Conservation (phyloP, 2,329 filamentous ascomycete species). For the Laburnicola sp. region DNA sequence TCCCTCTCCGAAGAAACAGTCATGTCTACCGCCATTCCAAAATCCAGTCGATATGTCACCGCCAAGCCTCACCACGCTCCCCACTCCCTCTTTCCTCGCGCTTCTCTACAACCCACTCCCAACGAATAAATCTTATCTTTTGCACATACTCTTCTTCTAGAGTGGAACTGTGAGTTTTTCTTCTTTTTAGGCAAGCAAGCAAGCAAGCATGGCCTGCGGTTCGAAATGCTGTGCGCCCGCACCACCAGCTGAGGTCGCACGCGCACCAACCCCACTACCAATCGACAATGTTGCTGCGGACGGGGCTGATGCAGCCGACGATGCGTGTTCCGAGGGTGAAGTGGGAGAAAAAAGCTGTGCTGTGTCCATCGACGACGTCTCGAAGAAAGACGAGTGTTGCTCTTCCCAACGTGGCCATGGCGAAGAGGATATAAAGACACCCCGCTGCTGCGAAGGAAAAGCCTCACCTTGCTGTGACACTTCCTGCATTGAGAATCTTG, state of each 20-base stretch:
- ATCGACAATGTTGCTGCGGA: not conserved
- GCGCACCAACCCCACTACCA: not conserved
- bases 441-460: constrained; percentile 9
- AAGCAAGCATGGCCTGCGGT: constrained; percentile 19
- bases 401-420: not conserved
- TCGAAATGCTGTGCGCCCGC: constrained; percentile 16
- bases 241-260: not conserved
- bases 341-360: not conserved
- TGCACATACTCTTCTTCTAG: not conserved
- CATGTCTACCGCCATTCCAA: too few species aligned
- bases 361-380: not conserved
- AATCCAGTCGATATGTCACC: not conserved
- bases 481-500: constrained; percentile 10
- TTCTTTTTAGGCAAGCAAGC: not conserved
- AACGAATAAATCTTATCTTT: not conserved
- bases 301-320: too few species aligned
- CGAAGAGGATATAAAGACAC: not conserved
- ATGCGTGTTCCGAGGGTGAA: too few species aligned
- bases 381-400: not conserved
- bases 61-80: not conserved
- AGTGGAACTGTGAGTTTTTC: not conserved
- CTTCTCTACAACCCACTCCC: not conserved
- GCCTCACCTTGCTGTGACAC: constrained; percentile 12
- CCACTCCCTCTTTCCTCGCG: too few species aligned
- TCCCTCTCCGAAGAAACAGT: too few species aligned